Conservation (phyloP, 768 basidiomycete genomes). For the Psilocybe subaeruginosa region DNA sequence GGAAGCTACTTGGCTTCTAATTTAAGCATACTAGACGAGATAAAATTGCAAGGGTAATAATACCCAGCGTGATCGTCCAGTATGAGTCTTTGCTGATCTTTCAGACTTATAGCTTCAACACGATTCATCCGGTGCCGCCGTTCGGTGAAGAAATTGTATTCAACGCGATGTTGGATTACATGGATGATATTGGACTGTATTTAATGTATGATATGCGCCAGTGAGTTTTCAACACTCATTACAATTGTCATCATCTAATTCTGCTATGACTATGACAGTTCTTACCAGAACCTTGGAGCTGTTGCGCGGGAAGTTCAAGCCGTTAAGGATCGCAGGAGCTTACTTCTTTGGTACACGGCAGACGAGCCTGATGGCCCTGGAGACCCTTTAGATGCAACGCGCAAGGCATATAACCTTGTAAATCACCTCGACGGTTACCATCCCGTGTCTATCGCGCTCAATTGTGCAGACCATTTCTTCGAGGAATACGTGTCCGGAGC, state of each 20-base stretch:
- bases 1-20: constrained; percentile 40
- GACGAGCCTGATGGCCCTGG: constrained; percentile 65
- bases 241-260: neutral
- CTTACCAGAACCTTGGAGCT: constrained; percentile 47
- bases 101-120: constrained; percentile 15
- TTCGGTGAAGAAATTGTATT: constrained; percentile 50
- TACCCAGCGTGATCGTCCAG: neutral
- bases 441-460: constrained; percentile 38
- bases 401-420: constrained; percentile 47
- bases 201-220: constrained; percentile 65
- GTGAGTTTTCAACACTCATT: constrained; percentile 33
- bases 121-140: constrained; percentile 59
- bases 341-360: constrained; percentile 71
- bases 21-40: constrained; percentile 42
- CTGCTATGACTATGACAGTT: constrained; percentile 28
- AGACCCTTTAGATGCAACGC: constrained; percentile 49
- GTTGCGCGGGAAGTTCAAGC: constrained; percentile 52
- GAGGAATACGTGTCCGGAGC: constrained; percentile 50
- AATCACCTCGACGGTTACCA: constrained; percentile 57
- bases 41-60: constrained; percentile 46
- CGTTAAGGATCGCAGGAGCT: constrained; percentile 49
- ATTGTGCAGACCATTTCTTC: constrained; percentile 54
- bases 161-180: constrained; percentile 45
- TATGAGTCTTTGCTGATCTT: neutral
- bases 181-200: constrained; percentile 54